Conservation (phyloP, 2,329 filamentous ascomycete genomes). For the Pyricularia pennisetigena region DNA sequence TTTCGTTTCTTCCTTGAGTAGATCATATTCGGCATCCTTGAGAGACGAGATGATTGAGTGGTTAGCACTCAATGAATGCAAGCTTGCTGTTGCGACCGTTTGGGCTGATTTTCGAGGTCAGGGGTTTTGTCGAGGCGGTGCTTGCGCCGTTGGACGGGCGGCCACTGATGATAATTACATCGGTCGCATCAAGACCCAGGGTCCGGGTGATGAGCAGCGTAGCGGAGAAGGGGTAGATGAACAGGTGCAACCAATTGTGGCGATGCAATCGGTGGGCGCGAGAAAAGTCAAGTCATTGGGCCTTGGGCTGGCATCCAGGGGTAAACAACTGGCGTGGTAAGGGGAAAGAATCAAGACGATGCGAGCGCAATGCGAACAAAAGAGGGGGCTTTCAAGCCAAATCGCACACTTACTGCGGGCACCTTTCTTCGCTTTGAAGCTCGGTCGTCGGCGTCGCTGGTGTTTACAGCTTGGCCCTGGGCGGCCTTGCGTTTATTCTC, state of each 20-base stretch:
- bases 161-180: not conserved
- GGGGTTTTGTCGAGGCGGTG: not conserved
- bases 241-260: not conserved
- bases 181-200: not conserved
- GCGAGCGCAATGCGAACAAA: not conserved
- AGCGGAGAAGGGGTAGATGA: not conserved
- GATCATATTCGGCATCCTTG: slow-evolving; percentile 31
- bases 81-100: not conserved
- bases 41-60: not conserved
- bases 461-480: slow-evolving; percentile 29
- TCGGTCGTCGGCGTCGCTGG: slow-evolving; percentile 39
- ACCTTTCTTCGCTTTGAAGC: slow-evolving; percentile 45
- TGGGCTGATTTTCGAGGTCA: not conserved
- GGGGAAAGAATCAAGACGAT: not conserved
- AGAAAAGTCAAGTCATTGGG: not conserved
- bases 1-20: slow-evolving; percentile 47
- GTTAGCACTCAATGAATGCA: not conserved
- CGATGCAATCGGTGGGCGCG: not conserved
- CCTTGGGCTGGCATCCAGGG: not conserved
- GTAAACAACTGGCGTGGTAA: not conserved
- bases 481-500: slow-evolving; percentile 47
- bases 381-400: not conserved
- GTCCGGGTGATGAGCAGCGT: not conserved
- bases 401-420: slow-evolving; percentile 31
- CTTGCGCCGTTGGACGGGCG: not conserved